These are phyloP conservation scores for Dictyostelium brefeldianum DNA, from an alignment of 78 protist species.

Conservation along the genomic window DNA sequence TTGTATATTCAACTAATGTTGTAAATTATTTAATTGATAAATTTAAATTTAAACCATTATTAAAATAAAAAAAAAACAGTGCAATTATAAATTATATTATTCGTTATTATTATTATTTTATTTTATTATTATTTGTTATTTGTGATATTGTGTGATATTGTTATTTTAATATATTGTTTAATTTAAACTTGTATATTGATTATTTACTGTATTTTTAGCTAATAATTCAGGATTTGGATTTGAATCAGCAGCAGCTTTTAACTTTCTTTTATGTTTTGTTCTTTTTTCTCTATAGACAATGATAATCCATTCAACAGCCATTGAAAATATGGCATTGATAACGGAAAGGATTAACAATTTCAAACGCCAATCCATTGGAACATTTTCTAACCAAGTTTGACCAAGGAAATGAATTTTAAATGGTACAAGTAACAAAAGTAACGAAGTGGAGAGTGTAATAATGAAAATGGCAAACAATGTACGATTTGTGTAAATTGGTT, in stretches of 20 bases:
- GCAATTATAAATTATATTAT: too few relatives aligned
- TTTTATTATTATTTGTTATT: too few relatives aligned
- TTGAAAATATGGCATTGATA: slow-evolving; percentile 21
- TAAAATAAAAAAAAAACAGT: too few relatives aligned
- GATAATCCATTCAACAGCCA: slow-evolving; percentile 41
- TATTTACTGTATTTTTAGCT: slow-evolving; percentile 6
- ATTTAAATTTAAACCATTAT: background rate
- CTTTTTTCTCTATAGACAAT: slow-evolving; percentile 1
- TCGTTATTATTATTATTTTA: too few relatives aligned
- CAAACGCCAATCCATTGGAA: slow-evolving; percentile 17
- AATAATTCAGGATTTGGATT: background rate
- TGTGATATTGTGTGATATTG: too few relatives aligned
- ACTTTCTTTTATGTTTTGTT: slow-evolving; percentile 12
- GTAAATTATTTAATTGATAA: background rate
- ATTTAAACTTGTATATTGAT: slow-evolving; percentile 11
- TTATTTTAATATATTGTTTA: background rate
- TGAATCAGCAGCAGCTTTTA: background rate
- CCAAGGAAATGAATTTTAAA: background rate
- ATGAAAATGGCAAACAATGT: slow-evolving; percentile 20
- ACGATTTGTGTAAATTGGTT: slow-evolving; percentile 58
- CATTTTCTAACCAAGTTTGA: background rate
- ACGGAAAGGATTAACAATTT: slow-evolving; percentile 9
- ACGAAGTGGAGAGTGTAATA: slow-evolving; percentile 12
- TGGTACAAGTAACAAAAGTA: slow-evolving; percentile 12
- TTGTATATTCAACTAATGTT: background rate